A percentile compares a stretch with the other conserved stretches of the same genome.
Evolutionary conservation across 495 filamentous ascomycete genomes (phyloP).

Genomic region (Trichoderma asperelloides): DNA sequence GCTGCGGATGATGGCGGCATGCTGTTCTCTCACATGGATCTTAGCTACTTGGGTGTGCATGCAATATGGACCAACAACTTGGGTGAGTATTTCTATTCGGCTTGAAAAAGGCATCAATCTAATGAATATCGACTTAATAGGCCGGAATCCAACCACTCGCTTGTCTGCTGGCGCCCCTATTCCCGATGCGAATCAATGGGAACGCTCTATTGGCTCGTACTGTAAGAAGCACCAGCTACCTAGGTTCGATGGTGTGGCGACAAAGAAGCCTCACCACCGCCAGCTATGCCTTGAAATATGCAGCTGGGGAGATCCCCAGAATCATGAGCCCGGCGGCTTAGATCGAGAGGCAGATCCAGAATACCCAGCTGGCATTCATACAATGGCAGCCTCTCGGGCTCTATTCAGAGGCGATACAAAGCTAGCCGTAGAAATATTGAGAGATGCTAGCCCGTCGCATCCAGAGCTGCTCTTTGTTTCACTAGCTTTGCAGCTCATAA

Average conservation of each 20-base stretch:
- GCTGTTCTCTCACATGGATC: constrained; percentile 63
- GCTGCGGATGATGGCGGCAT: constrained; percentile 61
- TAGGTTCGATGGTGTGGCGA: constrained; percentile 41
- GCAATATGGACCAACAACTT: constrained; percentile 72
- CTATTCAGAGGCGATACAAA: constrained; percentile 63
- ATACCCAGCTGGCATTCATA: constrained; percentile 60
- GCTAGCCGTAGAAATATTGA: constrained; percentile 44
- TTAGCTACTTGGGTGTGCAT: constrained; percentile 77
- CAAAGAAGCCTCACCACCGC: constrained; percentile 62
- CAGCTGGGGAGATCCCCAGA: constrained; percentile 51
- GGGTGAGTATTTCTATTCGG: constrained; percentile 32
- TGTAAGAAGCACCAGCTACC: constrained; percentile 33
- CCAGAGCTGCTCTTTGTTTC: constrained; percentile 45
- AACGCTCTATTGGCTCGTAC: constrained; percentile 37
- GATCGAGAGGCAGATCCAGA: constrained; percentile 40
- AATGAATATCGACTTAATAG: constrained; percentile 17
- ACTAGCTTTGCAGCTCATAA: constrained; percentile 43
- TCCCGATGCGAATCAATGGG: constrained; percentile 40
- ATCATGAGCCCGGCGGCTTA: constrained; percentile 43
- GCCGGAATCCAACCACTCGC: constrained; percentile 30
- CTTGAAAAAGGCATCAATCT: not conserved
- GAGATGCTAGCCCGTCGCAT: constrained; percentile 36
- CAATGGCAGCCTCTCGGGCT: constrained; percentile 71
- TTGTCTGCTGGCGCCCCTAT: constrained; percentile 28
- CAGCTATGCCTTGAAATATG: constrained; percentile 73